Evolutionary conservation across 176 grass and related monocot genomes (phyloP).

Genomic region (Cenchrus fungigraminus): DNA sequence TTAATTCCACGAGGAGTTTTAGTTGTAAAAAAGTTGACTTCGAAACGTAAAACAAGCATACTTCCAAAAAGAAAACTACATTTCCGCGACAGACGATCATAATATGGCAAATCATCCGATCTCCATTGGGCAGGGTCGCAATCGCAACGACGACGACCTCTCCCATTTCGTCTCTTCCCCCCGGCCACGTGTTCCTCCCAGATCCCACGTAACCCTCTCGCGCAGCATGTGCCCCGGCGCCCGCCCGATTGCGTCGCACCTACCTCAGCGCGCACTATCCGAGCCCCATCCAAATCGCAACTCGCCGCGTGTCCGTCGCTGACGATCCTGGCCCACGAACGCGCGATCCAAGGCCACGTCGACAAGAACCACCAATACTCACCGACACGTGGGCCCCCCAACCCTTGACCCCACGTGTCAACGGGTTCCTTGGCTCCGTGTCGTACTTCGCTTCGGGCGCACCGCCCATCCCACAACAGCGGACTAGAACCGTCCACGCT

Average conservation of each 20-base stretch:
- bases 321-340: neutral
- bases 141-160: neutral
- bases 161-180: neutral
- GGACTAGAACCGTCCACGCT: conserved; percentile 36
- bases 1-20: no score
- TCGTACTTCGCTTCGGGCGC: neutral
- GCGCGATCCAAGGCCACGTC: neutral
- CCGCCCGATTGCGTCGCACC: neutral
- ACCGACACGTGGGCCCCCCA: neutral
- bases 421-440: neutral
- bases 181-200: neutral
- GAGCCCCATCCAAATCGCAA: neutral
- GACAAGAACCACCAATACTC: accelerated
- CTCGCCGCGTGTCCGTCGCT: neutral
- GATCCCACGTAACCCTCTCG: neutral
- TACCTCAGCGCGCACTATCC: neutral
- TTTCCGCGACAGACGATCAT: neutral
- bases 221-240: conserved; percentile 1
- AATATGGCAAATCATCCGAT: neutral
- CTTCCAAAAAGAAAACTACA: no score
- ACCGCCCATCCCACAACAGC: neutral
- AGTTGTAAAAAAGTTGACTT: no score
- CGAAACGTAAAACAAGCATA: no score
- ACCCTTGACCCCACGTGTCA: neutral
- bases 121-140: neutral